These are phyloP conservation scores for Alternaria incomplexa DNA, from an alignment of 2,329 filamentous ascomycete genomes.

Conservation along the genomic window DNA sequence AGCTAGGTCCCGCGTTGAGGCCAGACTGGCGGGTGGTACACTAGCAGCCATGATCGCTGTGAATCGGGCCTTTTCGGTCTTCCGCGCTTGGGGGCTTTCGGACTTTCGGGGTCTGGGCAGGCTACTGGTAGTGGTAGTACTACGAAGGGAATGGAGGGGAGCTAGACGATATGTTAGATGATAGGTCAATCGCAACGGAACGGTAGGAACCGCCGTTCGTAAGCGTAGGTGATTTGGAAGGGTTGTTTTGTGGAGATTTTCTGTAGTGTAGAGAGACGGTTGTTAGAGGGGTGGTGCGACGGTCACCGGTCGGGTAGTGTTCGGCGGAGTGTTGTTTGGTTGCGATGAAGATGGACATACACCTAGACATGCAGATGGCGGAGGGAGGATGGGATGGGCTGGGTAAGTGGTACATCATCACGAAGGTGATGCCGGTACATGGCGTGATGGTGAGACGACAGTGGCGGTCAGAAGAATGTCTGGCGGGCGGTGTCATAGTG, in stretches of 20 bases:
- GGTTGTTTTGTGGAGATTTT: neutral
- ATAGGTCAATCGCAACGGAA: neutral
- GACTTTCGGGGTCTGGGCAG: neutral
- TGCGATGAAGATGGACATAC: neutral
- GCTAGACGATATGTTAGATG: too few species aligned
- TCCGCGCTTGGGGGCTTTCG: too few species aligned
- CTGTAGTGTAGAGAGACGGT: neutral
- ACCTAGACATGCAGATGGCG: too few species aligned
- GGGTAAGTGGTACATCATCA: neutral
- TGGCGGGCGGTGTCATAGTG: neutral
- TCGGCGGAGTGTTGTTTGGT: too few species aligned
- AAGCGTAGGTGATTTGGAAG: neutral
- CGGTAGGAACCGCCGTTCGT: neutral
- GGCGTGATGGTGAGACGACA: neutral
- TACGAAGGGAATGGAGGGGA: too few species aligned
- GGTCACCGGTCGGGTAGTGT: neutral
- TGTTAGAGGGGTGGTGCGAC: neutral
- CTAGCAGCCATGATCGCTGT: neutral
- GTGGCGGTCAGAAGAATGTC: neutral
- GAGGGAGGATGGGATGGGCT: neutral
- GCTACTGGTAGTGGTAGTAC: too few species aligned
- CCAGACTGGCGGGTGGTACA: neutral
- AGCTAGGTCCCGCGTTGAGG: neutral
- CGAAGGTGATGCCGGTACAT: neutral
- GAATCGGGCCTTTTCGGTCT: neutral